These are phyloP conservation scores for Boletus insuetus DNA, from an alignment of 768 basidiomycete species.

Conservation along the genomic window DNA sequence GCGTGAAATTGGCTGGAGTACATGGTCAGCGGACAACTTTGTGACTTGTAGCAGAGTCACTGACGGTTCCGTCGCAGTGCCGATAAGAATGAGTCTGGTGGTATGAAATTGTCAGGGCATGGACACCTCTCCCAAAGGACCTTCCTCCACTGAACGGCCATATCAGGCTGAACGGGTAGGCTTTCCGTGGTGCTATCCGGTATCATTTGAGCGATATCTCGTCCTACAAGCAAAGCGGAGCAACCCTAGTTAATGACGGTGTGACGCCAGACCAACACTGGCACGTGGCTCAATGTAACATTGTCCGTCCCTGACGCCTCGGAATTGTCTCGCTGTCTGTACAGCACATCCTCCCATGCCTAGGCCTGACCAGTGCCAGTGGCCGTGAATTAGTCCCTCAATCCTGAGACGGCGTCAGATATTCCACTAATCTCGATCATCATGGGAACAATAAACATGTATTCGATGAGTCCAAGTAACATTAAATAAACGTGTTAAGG, in stretches of 20 bases:
- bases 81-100: conserved; percentile 67
- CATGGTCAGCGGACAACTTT: conserved; percentile 10
- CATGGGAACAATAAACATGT: conserved; percentile 23
- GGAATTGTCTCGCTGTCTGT: conserved; percentile 5
- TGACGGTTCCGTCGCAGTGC: conserved; percentile 77
- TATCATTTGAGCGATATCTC: not conserved
- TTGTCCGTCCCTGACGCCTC: conserved; percentile 11
- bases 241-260: too few species aligned
- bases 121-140: conserved; percentile 76
- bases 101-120: conserved; percentile 86
- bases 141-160: conserved; percentile 55
- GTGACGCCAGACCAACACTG: not conserved
- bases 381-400: not conserved
- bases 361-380: not conserved
- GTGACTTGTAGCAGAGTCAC: conserved; percentile 27
- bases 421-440: conserved; percentile 25
- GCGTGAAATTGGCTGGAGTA: conserved; percentile 68
- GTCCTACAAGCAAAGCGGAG: too few species aligned
- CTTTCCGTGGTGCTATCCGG: not conserved
- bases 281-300: conserved; percentile 11
- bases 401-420: conserved; percentile 10
- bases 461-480: conserved; percentile 18
- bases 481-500: conserved; percentile 35
- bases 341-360: not conserved
- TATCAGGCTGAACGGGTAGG: not conserved